Base-by-base conservation (phyloP, 2,329 filamentous ascomycete species). In the Exophiala lecanii-corni region DNA sequence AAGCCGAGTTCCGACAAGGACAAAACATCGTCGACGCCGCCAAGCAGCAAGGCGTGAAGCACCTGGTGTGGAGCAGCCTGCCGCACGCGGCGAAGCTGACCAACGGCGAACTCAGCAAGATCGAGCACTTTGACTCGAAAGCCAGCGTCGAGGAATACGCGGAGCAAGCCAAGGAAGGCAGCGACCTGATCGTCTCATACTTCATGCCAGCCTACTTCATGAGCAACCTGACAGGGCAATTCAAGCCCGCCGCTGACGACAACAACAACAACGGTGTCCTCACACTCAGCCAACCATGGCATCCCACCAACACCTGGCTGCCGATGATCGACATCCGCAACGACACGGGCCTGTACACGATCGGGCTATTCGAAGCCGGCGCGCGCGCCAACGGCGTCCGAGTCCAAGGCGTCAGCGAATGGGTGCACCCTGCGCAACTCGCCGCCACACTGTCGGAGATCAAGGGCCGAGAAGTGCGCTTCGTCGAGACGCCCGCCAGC, bases 321-420 rank as follows among this genome's bases (percentile, higher is more conserved):
- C 72, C 73, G 0, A 55, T 71, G 28, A 62, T 76, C 41, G 70
- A 74, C 43, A 63, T 65, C 12, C 60, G 57, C 1, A 55, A 53
- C 0, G 71, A 76, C 43, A 69, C 66, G 1, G 74, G 73, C 6
- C 66, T 67, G 36, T 72, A 59, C 37, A 63, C 64, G 25, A 58
- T 55, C 2, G 60, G 57, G 1, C 59, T 62, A 18, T 42, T 53
- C 30, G 50, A 50, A 36, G 50, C 50, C n/a, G 50, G 47, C 9
- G 35, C 36, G 13, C 33, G 33, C 17, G 50, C 50, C 21, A 50
- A 73, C 10, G 67, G 68, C 0, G 68, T 69, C 0, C 64, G 57
- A 2, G 61, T 79, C 20, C 61, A 64, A 13, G 74, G 64, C 0
- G 72, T 73, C 0, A 55, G 59, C 12, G 60, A 60, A 3, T 63